Evolutionary conservation across 2,329 filamentous ascomycete species (phyloP).

Genomic region (Fusarium mundagurra): DNA sequence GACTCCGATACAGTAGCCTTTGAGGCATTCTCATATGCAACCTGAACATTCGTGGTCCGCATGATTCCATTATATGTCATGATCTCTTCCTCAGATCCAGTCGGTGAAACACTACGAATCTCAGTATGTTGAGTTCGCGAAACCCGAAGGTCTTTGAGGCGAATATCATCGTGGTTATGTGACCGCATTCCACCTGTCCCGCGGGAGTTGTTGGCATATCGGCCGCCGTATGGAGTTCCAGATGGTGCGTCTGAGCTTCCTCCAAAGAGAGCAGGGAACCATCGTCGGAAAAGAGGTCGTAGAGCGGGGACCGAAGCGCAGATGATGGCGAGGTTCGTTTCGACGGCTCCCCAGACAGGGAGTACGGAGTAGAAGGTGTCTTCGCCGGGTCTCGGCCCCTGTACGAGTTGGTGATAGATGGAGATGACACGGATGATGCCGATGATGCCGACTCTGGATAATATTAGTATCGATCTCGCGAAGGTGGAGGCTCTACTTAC

Average conservation of each 20-base stretch:
- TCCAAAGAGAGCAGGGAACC: slow-evolving; percentile 46
- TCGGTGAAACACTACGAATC: slow-evolving; percentile 48
- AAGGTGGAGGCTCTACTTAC: slow-evolving; percentile 37
- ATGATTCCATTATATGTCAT: slow-evolving; percentile 54
- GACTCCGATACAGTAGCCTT: slow-evolving; percentile 14
- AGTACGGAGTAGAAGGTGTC: slow-evolving; percentile 42
- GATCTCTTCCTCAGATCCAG: slow-evolving; percentile 51
- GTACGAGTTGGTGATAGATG: slow-evolving; percentile 37
- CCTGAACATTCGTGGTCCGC: slow-evolving; percentile 47
- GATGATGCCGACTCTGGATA: slow-evolving; percentile 45
- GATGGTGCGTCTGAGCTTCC: slow-evolving; percentile 25
- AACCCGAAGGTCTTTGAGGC: slow-evolving; percentile 33
- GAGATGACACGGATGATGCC: slow-evolving; percentile 48
- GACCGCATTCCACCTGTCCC: slow-evolving; percentile 34
- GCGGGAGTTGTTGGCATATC: slow-evolving; percentile 25
- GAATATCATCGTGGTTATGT: slow-evolving; percentile 20
- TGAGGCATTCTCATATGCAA: slow-evolving; percentile 34
- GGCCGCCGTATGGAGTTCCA: slow-evolving; percentile 12
- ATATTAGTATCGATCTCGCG: not conserved
- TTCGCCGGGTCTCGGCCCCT: slow-evolving; percentile 35
- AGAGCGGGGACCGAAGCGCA: slow-evolving; percentile 49
- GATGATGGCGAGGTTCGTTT: slow-evolving; percentile 50
- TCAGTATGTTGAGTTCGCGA: slow-evolving; percentile 44
- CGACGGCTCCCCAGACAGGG: slow-evolving; percentile 49
- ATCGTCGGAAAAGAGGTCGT: slow-evolving; percentile 46